Evolutionary conservation across 192 early-diverging fungal genomes (phyloP).

Genomic region (Geranomyces variabilis): DNA sequence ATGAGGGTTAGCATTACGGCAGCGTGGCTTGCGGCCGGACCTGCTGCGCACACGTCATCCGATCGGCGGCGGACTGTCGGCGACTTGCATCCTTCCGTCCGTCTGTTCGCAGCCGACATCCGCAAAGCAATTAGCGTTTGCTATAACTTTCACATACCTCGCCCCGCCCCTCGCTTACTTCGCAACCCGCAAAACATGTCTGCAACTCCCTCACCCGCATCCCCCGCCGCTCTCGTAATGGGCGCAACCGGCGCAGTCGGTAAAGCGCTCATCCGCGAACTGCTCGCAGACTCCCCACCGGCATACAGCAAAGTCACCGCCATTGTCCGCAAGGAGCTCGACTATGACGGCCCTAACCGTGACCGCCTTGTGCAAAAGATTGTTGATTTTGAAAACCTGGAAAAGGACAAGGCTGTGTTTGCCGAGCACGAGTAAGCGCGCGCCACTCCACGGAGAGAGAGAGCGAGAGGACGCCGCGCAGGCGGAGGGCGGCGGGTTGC

Average conservation of each 20-base stretch:
- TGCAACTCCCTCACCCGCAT: too few species aligned
- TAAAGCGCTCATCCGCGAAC: slow-evolving; percentile 56
- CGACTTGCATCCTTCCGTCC: too few species aligned
- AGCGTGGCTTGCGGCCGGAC: too few species aligned
- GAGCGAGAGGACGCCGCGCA: background rate
- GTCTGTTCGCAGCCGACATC: too few species aligned
- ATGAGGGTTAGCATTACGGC: too few species aligned
- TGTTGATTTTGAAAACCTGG: slow-evolving; percentile 76
- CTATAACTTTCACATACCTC: too few species aligned
- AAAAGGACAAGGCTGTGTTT: slow-evolving; percentile 38
- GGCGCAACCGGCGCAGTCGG: slow-evolving; percentile 64
- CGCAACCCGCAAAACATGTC: too few species aligned
- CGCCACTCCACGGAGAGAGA: background rate
- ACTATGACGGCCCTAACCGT: slow-evolving; percentile 42
- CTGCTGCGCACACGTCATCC: too few species aligned
- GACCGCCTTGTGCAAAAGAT: slow-evolving; percentile 66
- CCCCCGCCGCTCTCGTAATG: slow-evolving; percentile 30
- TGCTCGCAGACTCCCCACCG: slow-evolving; percentile 43
- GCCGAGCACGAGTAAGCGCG: slow-evolving; percentile 50
- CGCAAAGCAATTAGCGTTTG: too few species aligned
- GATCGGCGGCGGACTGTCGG: too few species aligned
- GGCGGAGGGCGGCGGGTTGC: too few species aligned
- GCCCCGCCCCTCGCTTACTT: too few species aligned
- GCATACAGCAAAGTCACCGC: slow-evolving; percentile 57
- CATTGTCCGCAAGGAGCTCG: slow-evolving; percentile 55